Conservation (phyloP, 139 green algal genomes). For the Desmodesmus armatus region DNA sequence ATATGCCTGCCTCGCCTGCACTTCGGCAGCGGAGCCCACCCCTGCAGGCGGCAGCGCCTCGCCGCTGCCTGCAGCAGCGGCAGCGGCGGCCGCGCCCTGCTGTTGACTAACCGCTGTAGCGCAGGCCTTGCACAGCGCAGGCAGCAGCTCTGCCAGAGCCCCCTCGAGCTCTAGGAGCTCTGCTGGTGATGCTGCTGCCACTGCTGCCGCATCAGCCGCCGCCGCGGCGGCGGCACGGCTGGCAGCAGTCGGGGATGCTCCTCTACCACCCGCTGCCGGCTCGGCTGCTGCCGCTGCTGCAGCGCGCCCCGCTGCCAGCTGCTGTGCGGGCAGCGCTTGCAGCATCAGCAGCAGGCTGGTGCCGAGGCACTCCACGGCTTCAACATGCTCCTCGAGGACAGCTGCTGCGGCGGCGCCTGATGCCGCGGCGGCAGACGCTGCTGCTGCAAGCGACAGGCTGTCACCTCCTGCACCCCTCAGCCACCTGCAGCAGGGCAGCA, state of each 20-base stretch:
- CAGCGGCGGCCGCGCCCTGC: slow-evolving; percentile 2
- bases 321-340: slow-evolving; percentile 18
- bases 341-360: slow-evolving; percentile 44
- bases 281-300: neutral
- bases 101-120: slow-evolving; percentile 14
- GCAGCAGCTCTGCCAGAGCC: slow-evolving; percentile 34
- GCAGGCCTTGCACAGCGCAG: slow-evolving; percentile 16
- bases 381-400: neutral
- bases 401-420: neutral
- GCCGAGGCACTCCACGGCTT: slow-evolving; percentile 24
- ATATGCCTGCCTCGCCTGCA: neutral
- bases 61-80: neutral
- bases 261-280: neutral
- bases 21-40: too few relatives aligned
- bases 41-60: too few relatives aligned
- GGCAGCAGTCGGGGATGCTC: too few relatives aligned
- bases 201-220: too few relatives aligned
- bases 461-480: slow-evolving; percentile 23
- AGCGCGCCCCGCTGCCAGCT: too few relatives aligned
- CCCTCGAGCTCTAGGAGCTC: slow-evolving; percentile 27
- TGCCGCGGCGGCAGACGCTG: slow-evolving; percentile 19
- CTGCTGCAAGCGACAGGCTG: neutral
- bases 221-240: too few relatives aligned
- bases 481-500: too few relatives aligned
- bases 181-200: neutral